Evolutionary conservation across 1,284 basidiomycete genomes (phyloP).

Genomic region (Irpex rosettiformis): DNA sequence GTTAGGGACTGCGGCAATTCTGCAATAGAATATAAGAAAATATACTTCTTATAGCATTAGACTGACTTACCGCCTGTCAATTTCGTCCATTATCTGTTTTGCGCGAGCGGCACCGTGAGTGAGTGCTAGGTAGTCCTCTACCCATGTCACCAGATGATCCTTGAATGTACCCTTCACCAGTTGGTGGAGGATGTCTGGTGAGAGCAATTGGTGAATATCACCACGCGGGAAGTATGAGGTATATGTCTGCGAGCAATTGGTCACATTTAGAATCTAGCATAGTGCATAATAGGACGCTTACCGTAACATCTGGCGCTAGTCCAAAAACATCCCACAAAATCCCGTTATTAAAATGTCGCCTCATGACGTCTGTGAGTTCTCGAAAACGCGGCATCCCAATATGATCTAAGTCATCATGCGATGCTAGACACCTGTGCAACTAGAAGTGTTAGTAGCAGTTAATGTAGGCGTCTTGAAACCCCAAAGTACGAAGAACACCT

Average conservation of each 20-base stretch:
- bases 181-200: conserved; percentile 22
- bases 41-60: too few relatives aligned
- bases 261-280: too few relatives aligned
- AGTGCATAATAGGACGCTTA: too few relatives aligned
- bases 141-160: conserved; percentile 21
- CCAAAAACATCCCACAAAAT: neutral
- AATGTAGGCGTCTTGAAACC: too few relatives aligned
- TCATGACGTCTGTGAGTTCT: neutral
- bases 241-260: neutral
- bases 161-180: conserved; percentile 22
- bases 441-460: too few relatives aligned
- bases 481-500: too few relatives aligned
- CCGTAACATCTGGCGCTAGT: neutral
- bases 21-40: neutral
- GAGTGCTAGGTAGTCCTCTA: conserved; percentile 6
- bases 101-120: neutral
- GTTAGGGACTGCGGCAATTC: conserved; percentile 8
- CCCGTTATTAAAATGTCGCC: neutral
- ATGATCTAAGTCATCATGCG: neutral
- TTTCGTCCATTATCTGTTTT: conserved; percentile 11
- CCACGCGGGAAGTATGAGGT: conserved; percentile 20
- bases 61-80: conserved; percentile 14
- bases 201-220: conserved; percentile 24
- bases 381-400: neutral
- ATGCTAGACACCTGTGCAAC: neutral